phyloP scores from a whole-genome alignment of 768 basidiomycete species.

The Boletellus emodensis region DNA sequence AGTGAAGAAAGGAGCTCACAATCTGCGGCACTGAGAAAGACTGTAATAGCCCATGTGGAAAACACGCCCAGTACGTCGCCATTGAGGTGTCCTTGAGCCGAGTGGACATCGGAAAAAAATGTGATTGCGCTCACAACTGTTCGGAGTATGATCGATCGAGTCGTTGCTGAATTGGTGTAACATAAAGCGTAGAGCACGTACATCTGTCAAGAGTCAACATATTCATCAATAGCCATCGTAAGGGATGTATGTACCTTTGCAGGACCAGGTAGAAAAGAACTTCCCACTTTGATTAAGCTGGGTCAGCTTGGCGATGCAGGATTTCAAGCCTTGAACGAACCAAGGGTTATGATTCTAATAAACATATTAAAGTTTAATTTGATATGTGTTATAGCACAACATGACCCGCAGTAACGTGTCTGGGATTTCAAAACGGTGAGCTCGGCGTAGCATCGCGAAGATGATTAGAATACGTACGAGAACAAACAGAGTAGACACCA shows the following conservation, averaged over 20 bases:
- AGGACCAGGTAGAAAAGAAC: background rate
- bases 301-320: background rate
- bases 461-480: background rate
- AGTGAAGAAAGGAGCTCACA: background rate
- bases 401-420: background rate
- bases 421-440: background rate
- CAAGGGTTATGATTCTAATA: background rate
- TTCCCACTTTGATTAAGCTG: background rate
- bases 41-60: background rate
- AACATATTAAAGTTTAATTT: too few relatives aligned
- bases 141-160: background rate
- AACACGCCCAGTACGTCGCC: background rate
- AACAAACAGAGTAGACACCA: conserved; percentile 7
- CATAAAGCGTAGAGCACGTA: background rate
- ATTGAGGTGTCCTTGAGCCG: background rate
- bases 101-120: background rate
- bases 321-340: background rate
- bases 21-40: conserved; percentile 2
- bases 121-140: background rate
- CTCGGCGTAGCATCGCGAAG: background rate
- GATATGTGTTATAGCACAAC: background rate
- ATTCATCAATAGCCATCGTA: background rate
- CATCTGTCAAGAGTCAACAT: background rate
- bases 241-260: background rate
- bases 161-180: background rate